Conservation (phyloP, 495 filamentous ascomycete genomes). For the Penicillium egyptiacum region DNA sequence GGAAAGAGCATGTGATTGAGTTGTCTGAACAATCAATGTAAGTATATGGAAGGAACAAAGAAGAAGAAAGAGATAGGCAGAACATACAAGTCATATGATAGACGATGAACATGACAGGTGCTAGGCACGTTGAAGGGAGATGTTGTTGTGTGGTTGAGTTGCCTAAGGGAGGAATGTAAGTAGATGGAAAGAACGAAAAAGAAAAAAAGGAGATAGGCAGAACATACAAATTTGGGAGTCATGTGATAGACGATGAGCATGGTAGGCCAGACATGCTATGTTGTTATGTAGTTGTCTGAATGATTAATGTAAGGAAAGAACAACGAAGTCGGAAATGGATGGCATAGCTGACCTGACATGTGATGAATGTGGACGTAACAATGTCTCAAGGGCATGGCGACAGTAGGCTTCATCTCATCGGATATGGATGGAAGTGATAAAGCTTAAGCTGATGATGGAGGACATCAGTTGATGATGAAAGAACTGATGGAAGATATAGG, state of each 20-base stretch:
- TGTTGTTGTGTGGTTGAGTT: neutral
- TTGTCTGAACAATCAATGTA: neutral
- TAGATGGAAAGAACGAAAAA: neutral
- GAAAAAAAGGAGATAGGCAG: no score
- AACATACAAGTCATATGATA: neutral
- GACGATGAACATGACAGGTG: neutral
- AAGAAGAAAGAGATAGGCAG: neutral
- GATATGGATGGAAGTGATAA: neutral
- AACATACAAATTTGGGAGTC: no score
- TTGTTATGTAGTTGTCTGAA: no score
- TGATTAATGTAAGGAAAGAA: neutral
- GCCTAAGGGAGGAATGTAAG: neutral
- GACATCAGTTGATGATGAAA: neutral
- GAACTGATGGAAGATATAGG: neutral
- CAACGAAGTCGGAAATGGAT: neutral
- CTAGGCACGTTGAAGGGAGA: neutral
- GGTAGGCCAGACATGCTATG: no score
- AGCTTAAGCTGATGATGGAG: neutral
- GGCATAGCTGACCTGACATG: neutral
- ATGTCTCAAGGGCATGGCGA: neutral
- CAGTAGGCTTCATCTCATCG: neutral
- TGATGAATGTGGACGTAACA: neutral
- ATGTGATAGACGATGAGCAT: no score
- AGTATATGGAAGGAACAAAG: neutral
- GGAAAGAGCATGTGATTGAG: neutral